These are phyloP conservation scores for Hyaloperonospora arabidopsidis DNA, from an alignment of 352 stramenopile species.

Conservation along the genomic window DNA sequence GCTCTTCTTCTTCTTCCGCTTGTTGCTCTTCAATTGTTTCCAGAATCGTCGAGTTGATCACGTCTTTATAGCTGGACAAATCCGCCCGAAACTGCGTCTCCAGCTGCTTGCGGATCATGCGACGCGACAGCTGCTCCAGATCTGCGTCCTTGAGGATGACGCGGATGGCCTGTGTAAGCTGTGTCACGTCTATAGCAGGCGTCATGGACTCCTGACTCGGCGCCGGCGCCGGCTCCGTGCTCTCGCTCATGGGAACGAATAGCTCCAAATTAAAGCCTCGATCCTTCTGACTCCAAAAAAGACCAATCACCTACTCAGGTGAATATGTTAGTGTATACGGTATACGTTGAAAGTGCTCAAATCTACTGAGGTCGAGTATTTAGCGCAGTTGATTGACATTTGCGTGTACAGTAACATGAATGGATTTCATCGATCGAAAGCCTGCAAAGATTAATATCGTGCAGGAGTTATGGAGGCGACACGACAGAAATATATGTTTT, in stretches of 20 bases:
- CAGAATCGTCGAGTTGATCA: slow-evolving; percentile 77
- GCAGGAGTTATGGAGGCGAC: no score
- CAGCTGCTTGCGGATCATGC: slow-evolving; percentile 84
- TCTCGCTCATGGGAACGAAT: slow-evolving; percentile 40
- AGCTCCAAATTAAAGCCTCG: no score
- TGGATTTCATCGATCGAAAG: no score
- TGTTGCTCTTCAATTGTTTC: slow-evolving; percentile 78
- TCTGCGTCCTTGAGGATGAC: slow-evolving; percentile 72
- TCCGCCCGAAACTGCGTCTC: slow-evolving; percentile 70
- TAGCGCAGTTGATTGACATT: no score
- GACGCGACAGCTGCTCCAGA: slow-evolving; percentile 76
- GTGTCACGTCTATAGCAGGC: slow-evolving; percentile 42
- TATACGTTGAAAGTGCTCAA: no score
- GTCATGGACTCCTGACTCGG: slow-evolving; percentile 16
- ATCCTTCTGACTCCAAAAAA: no score
- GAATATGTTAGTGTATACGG: no score
- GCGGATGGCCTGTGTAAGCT: slow-evolving; percentile 68
- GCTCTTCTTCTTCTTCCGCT: slow-evolving; percentile 48
- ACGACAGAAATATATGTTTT: no score
- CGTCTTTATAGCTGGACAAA: slow-evolving; percentile 74
- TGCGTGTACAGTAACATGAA: no score
- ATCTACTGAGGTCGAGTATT: no score
- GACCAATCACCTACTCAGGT: no score
- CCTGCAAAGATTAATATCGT: no score
- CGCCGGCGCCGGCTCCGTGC: slow-evolving; percentile 39